Conservation (phyloP, 2,329 filamentous ascomycete genomes). For the Cladosporium sp. region DNA sequence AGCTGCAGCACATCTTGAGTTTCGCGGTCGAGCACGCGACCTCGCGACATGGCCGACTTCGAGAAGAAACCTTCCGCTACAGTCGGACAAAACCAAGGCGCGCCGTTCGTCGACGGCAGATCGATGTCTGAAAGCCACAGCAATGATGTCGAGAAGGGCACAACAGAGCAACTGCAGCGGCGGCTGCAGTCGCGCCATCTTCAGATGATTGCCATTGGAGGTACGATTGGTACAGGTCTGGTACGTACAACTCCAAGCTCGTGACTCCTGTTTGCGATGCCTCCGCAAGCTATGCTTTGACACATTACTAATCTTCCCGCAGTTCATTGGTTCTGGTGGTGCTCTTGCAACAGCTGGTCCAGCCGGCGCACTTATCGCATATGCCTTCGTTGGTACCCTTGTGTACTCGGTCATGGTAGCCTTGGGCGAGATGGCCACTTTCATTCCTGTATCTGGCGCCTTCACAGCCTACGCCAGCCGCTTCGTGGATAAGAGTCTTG, state of each 20-base stretch:
- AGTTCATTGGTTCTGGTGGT: constrained; percentile 40
- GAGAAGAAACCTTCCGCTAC: constrained; percentile 9
- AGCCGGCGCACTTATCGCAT: constrained; percentile 42
- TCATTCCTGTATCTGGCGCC: constrained; percentile 55
- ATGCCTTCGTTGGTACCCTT: constrained; percentile 42
- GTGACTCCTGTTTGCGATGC: constrained; percentile 6
- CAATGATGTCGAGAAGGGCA: constrained; percentile 19
- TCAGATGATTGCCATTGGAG: constrained; percentile 37
- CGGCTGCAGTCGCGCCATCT: constrained; percentile 33
- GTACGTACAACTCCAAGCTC: background rate
- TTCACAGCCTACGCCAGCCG: constrained; percentile 48
- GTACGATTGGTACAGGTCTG: constrained; percentile 13
- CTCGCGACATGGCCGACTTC: constrained; percentile 8
- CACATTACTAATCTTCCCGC: constrained; percentile 30
- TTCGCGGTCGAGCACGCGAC: constrained; percentile 1
- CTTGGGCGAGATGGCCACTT: constrained; percentile 56
- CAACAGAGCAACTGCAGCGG: constrained; percentile 32
- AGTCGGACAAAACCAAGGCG: background rate
- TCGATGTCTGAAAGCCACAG: constrained; percentile 11
- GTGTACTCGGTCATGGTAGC: constrained; percentile 46
- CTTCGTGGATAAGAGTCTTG: constrained; percentile 43
- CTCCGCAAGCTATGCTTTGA: background rate
- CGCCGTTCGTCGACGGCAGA: constrained; percentile 11
- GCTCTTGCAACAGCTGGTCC: constrained; percentile 38
- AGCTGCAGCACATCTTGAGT: constrained; percentile 1